phyloP scores from a whole-genome alignment of 2,329 filamentous ascomycete genomes.

The Fusarium sp. region DNA sequence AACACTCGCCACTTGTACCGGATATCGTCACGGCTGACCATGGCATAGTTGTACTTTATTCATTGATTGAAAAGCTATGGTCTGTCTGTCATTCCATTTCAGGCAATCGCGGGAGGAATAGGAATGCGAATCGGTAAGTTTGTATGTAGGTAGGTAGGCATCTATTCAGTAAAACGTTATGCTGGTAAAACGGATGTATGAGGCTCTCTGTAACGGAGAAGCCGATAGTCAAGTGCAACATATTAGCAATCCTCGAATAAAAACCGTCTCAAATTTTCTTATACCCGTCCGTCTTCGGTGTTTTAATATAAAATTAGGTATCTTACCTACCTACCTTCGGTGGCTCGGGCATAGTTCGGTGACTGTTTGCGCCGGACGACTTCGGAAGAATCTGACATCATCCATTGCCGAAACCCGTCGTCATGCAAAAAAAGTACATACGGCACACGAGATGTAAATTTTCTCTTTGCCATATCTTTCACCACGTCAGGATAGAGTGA shows the following conservation, averaged over 20 bases:
- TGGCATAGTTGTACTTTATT: slow-evolving; percentile 12
- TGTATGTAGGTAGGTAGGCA: no score
- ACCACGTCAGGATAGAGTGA: slow-evolving; percentile 6
- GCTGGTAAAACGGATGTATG: background rate
- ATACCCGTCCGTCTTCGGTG: background rate
- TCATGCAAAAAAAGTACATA: slow-evolving; percentile 25
- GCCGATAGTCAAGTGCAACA: slow-evolving; percentile 2
- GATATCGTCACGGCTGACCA: slow-evolving; percentile 13
- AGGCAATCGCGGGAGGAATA: slow-evolving; percentile 11
- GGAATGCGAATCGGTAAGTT: slow-evolving; percentile 1
- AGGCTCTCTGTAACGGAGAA: background rate
- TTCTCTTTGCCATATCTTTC: slow-evolving; percentile 7
- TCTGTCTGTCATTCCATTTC: background rate
- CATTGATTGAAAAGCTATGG: background rate
- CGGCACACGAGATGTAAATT: slow-evolving; percentile 1
- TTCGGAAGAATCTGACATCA: slow-evolving; percentile 43
- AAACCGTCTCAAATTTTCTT: background rate
- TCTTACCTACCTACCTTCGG: slow-evolving; percentile 20
- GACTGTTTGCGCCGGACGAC: slow-evolving; percentile 35
- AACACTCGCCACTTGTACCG: slow-evolving; percentile 7
- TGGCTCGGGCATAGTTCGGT: slow-evolving; percentile 47
- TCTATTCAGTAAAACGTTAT: no score
- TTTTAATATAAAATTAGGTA: slow-evolving; percentile 5
- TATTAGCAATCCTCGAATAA: slow-evolving; percentile 5
- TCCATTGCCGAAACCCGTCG: slow-evolving; percentile 16